Evolutionary conservation across 257 asterid genomes (phyloP).

Genomic region (Ehretia macrophylla): DNA sequence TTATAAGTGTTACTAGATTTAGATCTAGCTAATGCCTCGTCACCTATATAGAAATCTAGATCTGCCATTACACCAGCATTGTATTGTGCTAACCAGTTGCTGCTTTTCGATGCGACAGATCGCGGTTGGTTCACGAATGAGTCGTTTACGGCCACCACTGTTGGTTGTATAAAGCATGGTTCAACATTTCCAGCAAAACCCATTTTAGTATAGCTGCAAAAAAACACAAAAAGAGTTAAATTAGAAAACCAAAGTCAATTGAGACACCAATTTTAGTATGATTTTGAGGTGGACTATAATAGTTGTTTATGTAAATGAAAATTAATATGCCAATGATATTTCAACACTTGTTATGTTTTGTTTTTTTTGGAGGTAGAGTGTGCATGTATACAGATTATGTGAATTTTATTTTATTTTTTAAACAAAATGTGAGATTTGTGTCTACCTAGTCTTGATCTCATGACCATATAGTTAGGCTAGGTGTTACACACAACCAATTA

Average conservation of each 20-base stretch:
- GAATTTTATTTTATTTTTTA: no score
- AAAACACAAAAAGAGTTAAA: conserved; percentile 7
- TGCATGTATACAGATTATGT: no score
- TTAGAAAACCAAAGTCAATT: not conserved
- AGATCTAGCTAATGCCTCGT: conserved; percentile 78
- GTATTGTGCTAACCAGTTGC: conserved; percentile 76
- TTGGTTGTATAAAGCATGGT: conserved; percentile 79
- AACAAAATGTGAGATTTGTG: no score
- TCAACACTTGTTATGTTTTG: no score
- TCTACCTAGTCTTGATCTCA: no score
- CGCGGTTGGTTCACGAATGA: conserved; percentile 75
- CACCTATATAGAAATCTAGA: conserved; percentile 86
- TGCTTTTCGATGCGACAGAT: conserved; percentile 48
- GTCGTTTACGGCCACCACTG: conserved; percentile 77
- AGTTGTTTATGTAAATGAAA: no score
- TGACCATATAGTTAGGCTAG: no score
- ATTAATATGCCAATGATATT: no score
- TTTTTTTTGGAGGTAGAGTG: no score
- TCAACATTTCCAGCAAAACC: conserved; percentile 99
- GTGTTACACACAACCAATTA: no score
- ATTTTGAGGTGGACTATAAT: no score
- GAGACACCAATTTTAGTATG: no score
- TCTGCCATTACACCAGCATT: conserved; percentile 98
- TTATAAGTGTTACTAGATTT: conserved; percentile 52
- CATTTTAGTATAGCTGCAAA: conserved; percentile 74